Conservation (phyloP, 2,329 filamentous ascomycete genomes). For the Fusarium sp. region DNA sequence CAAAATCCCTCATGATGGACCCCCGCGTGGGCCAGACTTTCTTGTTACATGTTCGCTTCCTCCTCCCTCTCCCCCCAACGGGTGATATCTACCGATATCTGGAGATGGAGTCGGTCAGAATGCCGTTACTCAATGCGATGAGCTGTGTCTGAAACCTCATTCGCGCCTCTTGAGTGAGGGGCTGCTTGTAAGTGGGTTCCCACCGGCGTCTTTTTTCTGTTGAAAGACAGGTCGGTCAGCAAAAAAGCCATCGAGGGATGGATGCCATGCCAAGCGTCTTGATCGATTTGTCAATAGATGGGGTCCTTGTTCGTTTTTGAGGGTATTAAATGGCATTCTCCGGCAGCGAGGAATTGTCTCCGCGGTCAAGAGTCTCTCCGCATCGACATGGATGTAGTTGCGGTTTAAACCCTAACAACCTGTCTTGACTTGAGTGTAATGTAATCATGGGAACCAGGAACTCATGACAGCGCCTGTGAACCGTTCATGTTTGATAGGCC, state of each 20-base stretch:
- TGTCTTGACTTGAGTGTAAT: constrained; percentile 15
- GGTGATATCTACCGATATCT: constrained; percentile 36
- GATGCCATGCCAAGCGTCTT: constrained; percentile 3
- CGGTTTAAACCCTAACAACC: constrained; percentile 17
- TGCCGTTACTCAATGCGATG: constrained; percentile 38
- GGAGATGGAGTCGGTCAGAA: constrained; percentile 24
- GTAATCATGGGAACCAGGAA: neutral
- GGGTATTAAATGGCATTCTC: constrained; percentile 9
- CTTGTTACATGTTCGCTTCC: constrained; percentile 17
- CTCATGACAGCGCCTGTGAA: constrained; percentile 7
- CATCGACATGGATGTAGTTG: neutral
- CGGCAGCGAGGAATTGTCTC: constrained; percentile 6
- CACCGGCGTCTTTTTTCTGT: constrained; percentile 23
- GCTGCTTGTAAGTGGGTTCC: constrained; percentile 27
- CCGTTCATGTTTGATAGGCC: constrained; percentile 7
- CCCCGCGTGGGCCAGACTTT: constrained; percentile 28
- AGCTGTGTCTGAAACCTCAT: constrained; percentile 30
- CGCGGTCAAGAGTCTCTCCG: neutral
- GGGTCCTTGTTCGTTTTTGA: constrained; percentile 22
- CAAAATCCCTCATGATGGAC: constrained; percentile 40
- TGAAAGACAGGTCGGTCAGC: constrained; percentile 35
- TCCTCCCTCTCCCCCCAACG: constrained; percentile 23
- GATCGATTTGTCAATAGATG: constrained; percentile 30
- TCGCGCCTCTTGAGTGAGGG: constrained; percentile 29
- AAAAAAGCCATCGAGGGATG: constrained; percentile 3